A percentile compares a stretch with the other conserved stretches of the same genome.
These are phyloP conservation scores for Actinomortierella wolfii DNA, from an alignment of 371 early-diverging fungal species.

Conservation along the genomic window DNA sequence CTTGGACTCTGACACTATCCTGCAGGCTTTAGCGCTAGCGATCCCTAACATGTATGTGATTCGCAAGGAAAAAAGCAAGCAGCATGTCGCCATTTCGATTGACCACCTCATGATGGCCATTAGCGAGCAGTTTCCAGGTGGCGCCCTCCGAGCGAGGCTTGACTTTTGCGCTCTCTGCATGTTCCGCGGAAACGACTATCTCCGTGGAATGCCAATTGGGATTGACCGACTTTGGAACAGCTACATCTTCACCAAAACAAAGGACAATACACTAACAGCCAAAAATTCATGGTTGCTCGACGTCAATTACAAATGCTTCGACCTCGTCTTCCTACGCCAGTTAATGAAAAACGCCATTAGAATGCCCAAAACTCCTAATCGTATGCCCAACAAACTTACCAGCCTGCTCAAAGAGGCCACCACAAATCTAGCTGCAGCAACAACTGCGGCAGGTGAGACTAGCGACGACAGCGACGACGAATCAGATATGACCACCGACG, in stretches of 20 bases:
- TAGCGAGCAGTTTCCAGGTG: slow-evolving; percentile 30
- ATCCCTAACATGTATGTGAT: slow-evolving; percentile 41
- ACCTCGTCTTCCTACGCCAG: slow-evolving; percentile 33
- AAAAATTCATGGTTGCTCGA: slow-evolving; percentile 16
- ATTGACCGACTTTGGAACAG: slow-evolving; percentile 32
- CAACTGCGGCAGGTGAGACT: not conserved
- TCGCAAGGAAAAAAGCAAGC: slow-evolving; percentile 23
- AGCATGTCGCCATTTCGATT: slow-evolving; percentile 18
- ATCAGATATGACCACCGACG: not conserved
- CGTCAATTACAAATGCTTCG: slow-evolving; percentile 26
- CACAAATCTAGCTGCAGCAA: not conserved
- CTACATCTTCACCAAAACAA: slow-evolving; percentile 24
- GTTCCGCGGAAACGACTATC: slow-evolving; percentile 45
- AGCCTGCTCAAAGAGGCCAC: not conserved
- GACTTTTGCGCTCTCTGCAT: slow-evolving; percentile 42
- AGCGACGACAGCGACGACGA: not conserved
- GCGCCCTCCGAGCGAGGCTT: slow-evolving; percentile 21
- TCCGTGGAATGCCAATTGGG: slow-evolving; percentile 18
- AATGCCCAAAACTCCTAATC: slow-evolving; percentile 1
- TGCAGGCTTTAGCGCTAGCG: slow-evolving; percentile 37
- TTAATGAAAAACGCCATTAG: slow-evolving; percentile 31
- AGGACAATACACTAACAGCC: slow-evolving; percentile 16
- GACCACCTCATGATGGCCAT: slow-evolving; percentile 27
- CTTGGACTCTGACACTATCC: slow-evolving; percentile 43
- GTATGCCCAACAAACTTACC: not conserved